Percentiles rank a stretch among this genome's conserved stretches.
phyloP scores from a whole-genome alignment of 495 filamentous ascomycete species.

The Durotheca rogersii region DNA sequence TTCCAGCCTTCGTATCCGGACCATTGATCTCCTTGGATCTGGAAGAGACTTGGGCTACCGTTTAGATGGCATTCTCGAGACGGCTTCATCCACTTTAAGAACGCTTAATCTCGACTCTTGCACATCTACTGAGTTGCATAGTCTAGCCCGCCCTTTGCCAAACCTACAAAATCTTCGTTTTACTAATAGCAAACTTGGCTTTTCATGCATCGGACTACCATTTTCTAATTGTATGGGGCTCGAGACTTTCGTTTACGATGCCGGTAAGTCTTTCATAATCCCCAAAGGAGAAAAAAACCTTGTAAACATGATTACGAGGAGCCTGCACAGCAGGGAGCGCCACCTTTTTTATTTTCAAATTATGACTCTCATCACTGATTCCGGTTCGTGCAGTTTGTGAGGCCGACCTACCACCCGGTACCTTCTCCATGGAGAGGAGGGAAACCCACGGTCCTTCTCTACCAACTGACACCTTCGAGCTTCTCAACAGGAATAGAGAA shows the following conservation, averaged over 20 bases:
- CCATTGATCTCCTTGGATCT: slow-evolving; percentile 15
- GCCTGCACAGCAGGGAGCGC: too few relatives aligned
- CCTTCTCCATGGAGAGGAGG: neutral
- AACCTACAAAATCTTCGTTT: slow-evolving; percentile 18
- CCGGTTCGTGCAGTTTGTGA: slow-evolving; percentile 2
- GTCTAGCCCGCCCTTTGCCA: slow-evolving; percentile 9
- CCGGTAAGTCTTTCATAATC: slow-evolving; percentile 4
- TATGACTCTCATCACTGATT: slow-evolving; percentile 7
- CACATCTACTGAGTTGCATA: neutral
- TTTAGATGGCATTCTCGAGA: slow-evolving; percentile 17
- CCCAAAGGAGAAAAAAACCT: too few relatives aligned
- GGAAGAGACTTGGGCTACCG: neutral
- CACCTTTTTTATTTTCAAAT: too few relatives aligned
- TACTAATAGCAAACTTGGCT: slow-evolving; percentile 3
- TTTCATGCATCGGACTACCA: slow-evolving; percentile 5
- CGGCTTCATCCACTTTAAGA: slow-evolving; percentile 11
- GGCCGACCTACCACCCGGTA: neutral
- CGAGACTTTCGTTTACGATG: slow-evolving; percentile 20
- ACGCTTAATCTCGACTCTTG: slow-evolving; percentile 16
- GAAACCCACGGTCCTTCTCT: neutral
- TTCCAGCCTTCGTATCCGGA: slow-evolving; percentile 10
- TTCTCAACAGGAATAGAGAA: slow-evolving; percentile 15
- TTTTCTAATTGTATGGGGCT: slow-evolving; percentile 16
- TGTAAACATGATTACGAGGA: too few relatives aligned
- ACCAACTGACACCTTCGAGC: slow-evolving; percentile 4